phyloP scores from a whole-genome alignment of 169 alveolate species.

The Plasmodium cynomolgi region DNA sequence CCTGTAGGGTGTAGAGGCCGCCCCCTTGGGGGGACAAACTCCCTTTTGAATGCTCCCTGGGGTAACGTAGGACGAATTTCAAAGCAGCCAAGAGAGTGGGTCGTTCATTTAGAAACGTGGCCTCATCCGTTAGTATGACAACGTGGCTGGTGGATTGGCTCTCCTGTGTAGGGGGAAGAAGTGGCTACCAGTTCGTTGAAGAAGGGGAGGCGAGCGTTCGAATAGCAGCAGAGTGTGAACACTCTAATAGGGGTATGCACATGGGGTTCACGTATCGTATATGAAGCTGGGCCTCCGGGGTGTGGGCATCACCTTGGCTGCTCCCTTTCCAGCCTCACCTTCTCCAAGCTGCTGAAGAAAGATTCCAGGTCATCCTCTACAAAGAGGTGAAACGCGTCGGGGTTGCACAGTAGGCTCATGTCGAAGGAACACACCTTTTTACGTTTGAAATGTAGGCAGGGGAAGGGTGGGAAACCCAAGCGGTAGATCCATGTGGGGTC shows the following conservation, averaged over 20 bases:
- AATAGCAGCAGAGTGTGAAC: background rate
- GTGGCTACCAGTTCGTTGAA: background rate
- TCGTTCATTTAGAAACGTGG: background rate
- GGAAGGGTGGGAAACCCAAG: background rate
- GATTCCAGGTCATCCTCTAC: conserved; percentile 5
- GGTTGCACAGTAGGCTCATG: background rate
- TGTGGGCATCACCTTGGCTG: too few species aligned
- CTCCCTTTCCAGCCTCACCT: background rate
- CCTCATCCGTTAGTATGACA: conserved; percentile 1
- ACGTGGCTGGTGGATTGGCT: background rate
- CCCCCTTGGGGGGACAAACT: background rate
- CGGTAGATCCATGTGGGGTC: background rate
- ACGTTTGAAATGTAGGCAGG: background rate
- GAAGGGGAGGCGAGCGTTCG: background rate
- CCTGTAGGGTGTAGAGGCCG: background rate
- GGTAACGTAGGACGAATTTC: background rate
- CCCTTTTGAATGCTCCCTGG: background rate
- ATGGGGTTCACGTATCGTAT: background rate
- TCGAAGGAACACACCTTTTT: background rate
- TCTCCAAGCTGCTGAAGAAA: background rate
- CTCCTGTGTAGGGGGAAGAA: background rate
- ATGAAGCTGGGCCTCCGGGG: background rate
- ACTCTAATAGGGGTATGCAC: background rate
- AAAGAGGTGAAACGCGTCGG: background rate
- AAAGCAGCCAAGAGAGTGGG: background rate